Evolutionary conservation across 1,139 yeast species (phyloP), one percentile per base, ranked within the genome.

Genomic region (Nematodospora anomalae): DNA sequence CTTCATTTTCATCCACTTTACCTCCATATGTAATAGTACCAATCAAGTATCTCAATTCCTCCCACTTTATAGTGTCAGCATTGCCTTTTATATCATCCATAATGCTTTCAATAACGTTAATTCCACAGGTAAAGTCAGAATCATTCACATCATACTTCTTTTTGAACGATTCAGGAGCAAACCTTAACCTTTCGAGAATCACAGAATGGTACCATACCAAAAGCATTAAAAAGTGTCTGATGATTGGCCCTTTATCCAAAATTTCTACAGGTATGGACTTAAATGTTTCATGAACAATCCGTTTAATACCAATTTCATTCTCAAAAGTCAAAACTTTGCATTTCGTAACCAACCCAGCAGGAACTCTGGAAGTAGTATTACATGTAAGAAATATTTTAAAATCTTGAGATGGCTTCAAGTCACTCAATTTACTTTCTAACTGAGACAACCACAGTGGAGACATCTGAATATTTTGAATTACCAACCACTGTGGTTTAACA

Each of bases 381-480:
- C 85, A 74, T 0, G 94, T 83, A 47, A 83, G 58, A 46, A 85
- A 75, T 23, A 86, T 44, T 38, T 74, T 71, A 54, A 82, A 80
- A 1, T 54, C 52, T 3, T 45, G 21, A 29, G 6, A 35, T 13
- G 18, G 20, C 8, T 34, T 32, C 2, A 65, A 28, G 0, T 56
- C 47, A 13, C 62, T 63, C 24, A 82, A 49, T 16, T 59, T 55
- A 46, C 71, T 73, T 32, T 76, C 82, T 15, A 85, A 55, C 10
- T 63, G 55, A 13, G 69, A 74, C 26, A 85, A 58, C 89, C 95
- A 84, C 4, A 57, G 57, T 1, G 75, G 65, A 0, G 95, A 76
- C 69, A 83, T 72, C 46, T 89, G 96, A 10, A 85, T 69, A 50
- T 89, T 89, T 53, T 89, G 95, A 30, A 89, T 58, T 25, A 88